phyloP scores from a whole-genome alignment of 306 rosid genomes.

The Citrullus mucosospermus region DNA sequence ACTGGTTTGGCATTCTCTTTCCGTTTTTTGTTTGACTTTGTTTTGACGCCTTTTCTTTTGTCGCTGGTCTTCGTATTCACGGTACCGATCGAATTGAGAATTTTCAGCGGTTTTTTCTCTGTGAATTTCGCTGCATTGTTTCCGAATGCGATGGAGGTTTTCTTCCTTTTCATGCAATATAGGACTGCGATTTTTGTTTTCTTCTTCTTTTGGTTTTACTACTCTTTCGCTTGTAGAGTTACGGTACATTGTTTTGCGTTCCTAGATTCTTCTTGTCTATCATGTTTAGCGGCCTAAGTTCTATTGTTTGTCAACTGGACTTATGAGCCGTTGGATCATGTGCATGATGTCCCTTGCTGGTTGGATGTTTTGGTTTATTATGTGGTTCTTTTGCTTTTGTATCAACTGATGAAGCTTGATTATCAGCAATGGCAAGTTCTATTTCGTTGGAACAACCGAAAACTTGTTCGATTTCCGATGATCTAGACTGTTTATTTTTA shows the following conservation, averaged over 20 bases:
- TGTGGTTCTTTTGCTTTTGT: neutral
- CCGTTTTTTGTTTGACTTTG: neutral
- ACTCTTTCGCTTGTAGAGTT: neutral
- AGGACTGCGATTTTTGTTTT: neutral
- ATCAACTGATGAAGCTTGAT: neutral
- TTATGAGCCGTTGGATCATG: neutral
- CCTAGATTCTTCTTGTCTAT: neutral
- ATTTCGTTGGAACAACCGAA: neutral
- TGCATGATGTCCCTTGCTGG: neutral
- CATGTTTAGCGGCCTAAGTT: neutral
- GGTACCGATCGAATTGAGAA: neutral
- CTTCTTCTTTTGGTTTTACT: neutral
- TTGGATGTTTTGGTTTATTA: neutral
- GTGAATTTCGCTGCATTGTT: constrained; percentile 8
- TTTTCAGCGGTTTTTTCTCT: neutral
- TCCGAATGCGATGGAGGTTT: neutral
- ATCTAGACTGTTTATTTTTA: neutral
- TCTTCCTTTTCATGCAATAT: neutral
- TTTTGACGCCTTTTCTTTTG: neutral
- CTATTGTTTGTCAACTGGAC: neutral
- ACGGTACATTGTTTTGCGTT: neutral
- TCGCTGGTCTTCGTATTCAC: neutral
- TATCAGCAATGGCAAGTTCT: neutral
- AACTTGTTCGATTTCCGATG: neutral
- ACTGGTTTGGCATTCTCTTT: neutral